Percentiles rank a stretch among this genome's conserved stretches.
Conservation (phyloP, 768 basidiomycete species). For the Agrocybe praecox region DNA sequence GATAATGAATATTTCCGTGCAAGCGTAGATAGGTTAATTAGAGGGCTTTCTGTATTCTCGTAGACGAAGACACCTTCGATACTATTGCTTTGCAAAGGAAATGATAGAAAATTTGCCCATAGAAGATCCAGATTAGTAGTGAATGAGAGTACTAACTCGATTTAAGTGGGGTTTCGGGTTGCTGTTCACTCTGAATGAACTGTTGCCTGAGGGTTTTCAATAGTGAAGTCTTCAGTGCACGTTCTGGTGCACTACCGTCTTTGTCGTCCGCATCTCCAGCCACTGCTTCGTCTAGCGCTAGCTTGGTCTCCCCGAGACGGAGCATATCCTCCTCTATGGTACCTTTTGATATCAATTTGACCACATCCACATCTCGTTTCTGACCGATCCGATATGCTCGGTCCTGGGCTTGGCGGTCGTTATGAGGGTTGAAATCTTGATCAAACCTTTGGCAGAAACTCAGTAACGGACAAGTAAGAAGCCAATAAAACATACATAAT, state of each 20-base stretch:
- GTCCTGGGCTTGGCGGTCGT: conserved; percentile 97
- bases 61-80: conserved; percentile 15
- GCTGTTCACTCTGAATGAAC: conserved; percentile 59
- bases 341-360: conserved; percentile 88
- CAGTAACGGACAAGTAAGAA: not conserved
- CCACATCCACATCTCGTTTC: conserved; percentile 90
- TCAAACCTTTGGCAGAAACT: conserved; percentile 66
- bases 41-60: conserved; percentile 53
- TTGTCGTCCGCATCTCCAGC: conserved; percentile 75
- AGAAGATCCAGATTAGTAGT: conserved; percentile 1
- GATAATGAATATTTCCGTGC: conserved; percentile 92
- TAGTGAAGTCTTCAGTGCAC: conserved; percentile 83
- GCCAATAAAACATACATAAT: conserved; percentile 63
- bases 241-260: conserved; percentile 71
- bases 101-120: not conserved
- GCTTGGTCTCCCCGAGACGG: conserved; percentile 84
- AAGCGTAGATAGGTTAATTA: conserved; percentile 75
- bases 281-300: conserved; percentile 92
- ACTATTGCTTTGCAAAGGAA: not conserved
- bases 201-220: conserved; percentile 86
- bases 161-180: not conserved
- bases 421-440: conserved; percentile 97
- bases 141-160: not conserved
- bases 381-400: conserved; percentile 97
- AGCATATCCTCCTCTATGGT: conserved; percentile 99